Percentiles rank a stretch among this genome's conserved stretches.
Evolutionary conservation across 2,329 filamentous ascomycete genomes (phyloP).

Genomic region (Paraphoma chrysanthemicola): DNA sequence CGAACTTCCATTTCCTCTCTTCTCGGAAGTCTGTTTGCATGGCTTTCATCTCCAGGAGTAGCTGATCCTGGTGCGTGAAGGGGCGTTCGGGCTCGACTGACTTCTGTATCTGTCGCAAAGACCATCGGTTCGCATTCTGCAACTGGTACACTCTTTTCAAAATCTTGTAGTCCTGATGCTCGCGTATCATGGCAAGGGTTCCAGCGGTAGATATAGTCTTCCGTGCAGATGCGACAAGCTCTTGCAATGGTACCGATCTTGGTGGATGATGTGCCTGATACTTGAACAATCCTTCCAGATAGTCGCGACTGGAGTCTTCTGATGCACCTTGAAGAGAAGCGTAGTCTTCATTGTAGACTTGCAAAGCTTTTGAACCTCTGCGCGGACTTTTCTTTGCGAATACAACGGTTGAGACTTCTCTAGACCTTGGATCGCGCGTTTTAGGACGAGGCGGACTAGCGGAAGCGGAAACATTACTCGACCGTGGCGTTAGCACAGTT

Average conservation of each 20-base stretch:
- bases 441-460: constrained; percentile 33
- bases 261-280: constrained; percentile 64
- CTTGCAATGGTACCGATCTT: constrained; percentile 63
- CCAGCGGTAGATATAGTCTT: constrained; percentile 91
- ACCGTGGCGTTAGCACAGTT: constrained; percentile 51
- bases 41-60: constrained; percentile 94
- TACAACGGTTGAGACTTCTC: constrained; percentile 76
- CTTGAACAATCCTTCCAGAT: constrained; percentile 67
- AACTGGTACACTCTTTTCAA: constrained; percentile 86
- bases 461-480: constrained; percentile 34
- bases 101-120: constrained; percentile 85
- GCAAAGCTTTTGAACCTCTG: constrained; percentile 37
- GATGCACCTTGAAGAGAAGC: constrained; percentile 55
- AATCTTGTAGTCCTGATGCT: constrained; percentile 87
- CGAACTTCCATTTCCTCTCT: constrained; percentile 91
- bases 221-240: constrained; percentile 80
- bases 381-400: constrained; percentile 70
- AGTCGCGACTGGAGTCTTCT: constrained; percentile 60
- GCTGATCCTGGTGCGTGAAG: constrained; percentile 81
- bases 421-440: constrained; percentile 52
- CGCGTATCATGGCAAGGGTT: constrained; percentile 80
- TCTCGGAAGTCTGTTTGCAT: constrained; percentile 96
- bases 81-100: constrained; percentile 80
- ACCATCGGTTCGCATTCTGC: constrained; percentile 92
- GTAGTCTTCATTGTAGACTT: constrained; percentile 48